Conservation (phyloP, 441 rosid genomes). For the Lepidium campestre region DNA sequence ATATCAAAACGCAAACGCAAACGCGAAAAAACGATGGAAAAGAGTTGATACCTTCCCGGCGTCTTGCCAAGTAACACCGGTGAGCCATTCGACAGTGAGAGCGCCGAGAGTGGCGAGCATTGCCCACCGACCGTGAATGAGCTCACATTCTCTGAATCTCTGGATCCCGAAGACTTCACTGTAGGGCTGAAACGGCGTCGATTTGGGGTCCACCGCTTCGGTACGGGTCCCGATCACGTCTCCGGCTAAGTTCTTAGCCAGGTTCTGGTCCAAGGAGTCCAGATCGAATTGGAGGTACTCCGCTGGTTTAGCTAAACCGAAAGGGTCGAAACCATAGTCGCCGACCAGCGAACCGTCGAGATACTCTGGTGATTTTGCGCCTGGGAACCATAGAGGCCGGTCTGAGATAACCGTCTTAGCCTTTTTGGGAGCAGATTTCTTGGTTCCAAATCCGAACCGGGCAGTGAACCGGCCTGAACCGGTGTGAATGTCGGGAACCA, state of each 20-base stretch:
- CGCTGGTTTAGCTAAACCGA: constrained; percentile 85
- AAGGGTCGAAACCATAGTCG: constrained; percentile 89
- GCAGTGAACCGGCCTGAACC: constrained; percentile 56
- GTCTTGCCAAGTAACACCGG: constrained; percentile 95
- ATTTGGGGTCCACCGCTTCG: constrained; percentile 51
- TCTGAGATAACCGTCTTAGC: constrained; percentile 38
- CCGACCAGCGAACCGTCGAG: constrained; percentile 85
- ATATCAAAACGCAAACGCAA: neutral
- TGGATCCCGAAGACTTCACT: constrained; percentile 84
- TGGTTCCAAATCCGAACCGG: constrained; percentile 64
- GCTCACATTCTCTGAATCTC: constrained; percentile 91
- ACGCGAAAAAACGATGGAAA: neutral
- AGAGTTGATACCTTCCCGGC: constrained; percentile 83
- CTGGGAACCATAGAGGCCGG: constrained; percentile 87
- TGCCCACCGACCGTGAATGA: constrained; percentile 93
- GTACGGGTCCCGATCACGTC: constrained; percentile 72
- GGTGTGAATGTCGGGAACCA: constrained; percentile 39
- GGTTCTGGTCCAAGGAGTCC: constrained; percentile 88
- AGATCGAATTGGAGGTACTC: constrained; percentile 83
- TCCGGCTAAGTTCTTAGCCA: constrained; percentile 73
- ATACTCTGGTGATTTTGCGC: constrained; percentile 74
- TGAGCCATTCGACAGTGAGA: constrained; percentile 77
- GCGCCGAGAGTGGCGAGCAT: constrained; percentile 96
- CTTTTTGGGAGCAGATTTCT: constrained; percentile 54
- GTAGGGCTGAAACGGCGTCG: constrained; percentile 93